Percentiles rank a stretch among this genome's conserved stretches.
phyloP scores from a whole-genome alignment of 2,329 filamentous ascomycete genomes.

The Trichoderma harzianum region DNA sequence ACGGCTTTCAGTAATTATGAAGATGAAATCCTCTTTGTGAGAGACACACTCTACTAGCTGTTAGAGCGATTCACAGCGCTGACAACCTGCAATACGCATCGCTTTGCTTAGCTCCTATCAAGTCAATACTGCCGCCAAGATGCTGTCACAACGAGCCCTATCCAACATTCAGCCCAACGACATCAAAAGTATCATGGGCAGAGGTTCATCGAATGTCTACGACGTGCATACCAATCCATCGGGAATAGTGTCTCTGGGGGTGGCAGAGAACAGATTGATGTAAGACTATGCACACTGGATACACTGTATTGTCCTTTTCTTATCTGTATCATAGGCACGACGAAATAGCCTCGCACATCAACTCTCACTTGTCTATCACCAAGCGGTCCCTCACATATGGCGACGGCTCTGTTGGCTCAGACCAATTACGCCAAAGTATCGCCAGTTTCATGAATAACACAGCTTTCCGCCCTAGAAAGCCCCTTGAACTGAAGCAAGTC shows the following conservation, averaged over 20 bases:
- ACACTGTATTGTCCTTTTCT: neutral
- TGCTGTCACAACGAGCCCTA: neutral
- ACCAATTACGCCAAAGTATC: neutral
- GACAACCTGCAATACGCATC: neutral
- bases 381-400: neutral
- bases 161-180: neutral
- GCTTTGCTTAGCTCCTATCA: neutral
- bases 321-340: neutral
- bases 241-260: neutral
- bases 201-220: neutral
- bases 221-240: neutral
- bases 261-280: constrained; percentile 1
- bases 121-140: neutral
- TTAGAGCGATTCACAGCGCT: neutral
- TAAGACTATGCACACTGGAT: neutral
- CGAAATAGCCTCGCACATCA: neutral
- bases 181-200: neutral
- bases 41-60: neutral
- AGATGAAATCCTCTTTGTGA: neutral
- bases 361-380: neutral
- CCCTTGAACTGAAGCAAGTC: neutral
- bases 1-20: neutral
- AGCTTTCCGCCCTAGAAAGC: neutral
- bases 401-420: neutral
- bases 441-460: neutral